phyloP scores from a whole-genome alignment of 139 green algal genomes.

The Tetraselmis striata region DNA sequence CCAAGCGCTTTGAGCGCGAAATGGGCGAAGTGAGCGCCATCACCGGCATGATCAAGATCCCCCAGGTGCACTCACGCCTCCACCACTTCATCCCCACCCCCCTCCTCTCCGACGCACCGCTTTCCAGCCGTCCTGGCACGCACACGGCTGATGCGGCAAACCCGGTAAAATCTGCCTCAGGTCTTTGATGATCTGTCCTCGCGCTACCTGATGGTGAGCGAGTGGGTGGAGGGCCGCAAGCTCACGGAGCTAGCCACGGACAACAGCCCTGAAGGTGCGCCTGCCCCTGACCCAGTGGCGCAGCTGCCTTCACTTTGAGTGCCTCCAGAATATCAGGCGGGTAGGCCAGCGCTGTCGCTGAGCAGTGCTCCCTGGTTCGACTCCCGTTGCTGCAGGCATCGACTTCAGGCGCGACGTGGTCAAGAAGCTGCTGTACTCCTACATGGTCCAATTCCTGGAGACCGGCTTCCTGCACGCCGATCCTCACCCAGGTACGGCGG shows the following conservation, averaged over 20 bases:
- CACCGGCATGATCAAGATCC: slow-evolving; percentile 14
- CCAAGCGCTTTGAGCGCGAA: slow-evolving; percentile 19
- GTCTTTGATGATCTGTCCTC: slow-evolving; percentile 44
- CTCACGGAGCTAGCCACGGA: slow-evolving; percentile 16
- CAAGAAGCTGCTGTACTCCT: slow-evolving; percentile 76
- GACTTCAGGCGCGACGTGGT: slow-evolving; percentile 64
- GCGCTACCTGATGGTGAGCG: slow-evolving; percentile 39
- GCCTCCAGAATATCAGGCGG: no score
- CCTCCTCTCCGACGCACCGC: no score
- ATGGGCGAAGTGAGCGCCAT: slow-evolving; percentile 12
- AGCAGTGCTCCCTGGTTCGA: no score
- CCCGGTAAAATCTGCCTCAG: slow-evolving; percentile 8
- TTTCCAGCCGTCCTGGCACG: no score
- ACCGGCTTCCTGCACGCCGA: slow-evolving; percentile 86
- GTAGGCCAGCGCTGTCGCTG: no score
- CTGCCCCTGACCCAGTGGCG: no score
- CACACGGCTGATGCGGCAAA: no score
- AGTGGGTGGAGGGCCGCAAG: slow-evolving; percentile 33
- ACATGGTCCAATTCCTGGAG: slow-evolving; percentile 73
- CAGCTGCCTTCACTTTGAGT: no score
- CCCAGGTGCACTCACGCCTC: no score
- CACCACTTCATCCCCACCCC: no score
- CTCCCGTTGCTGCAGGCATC: no score
- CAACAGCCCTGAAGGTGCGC: neutral
- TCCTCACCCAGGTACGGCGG: slow-evolving; percentile 50